Percentiles rank a stretch among this genome's conserved stretches.
phyloP scores from a whole-genome alignment of 2,329 filamentous ascomycete species.

The Berkeleyomyces basicola region DNA sequence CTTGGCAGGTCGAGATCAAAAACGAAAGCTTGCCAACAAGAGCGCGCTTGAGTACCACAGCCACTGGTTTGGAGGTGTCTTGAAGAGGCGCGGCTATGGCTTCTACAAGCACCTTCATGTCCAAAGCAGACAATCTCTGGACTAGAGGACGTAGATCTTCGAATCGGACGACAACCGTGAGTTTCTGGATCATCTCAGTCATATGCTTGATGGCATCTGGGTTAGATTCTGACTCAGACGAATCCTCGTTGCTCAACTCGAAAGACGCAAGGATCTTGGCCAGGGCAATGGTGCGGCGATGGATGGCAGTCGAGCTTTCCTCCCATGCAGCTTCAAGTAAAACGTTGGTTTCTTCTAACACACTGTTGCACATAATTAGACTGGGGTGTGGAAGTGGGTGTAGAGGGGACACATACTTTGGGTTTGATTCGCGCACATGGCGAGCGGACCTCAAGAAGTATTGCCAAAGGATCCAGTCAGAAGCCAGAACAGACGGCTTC shows the following conservation, averaged over 20 bases:
- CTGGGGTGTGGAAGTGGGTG: too few species aligned
- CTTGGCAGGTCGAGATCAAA: slow-evolving; percentile 34
- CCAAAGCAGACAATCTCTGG: slow-evolving; percentile 3
- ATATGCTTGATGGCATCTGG: slow-evolving; percentile 4
- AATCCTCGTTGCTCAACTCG: slow-evolving; percentile 16
- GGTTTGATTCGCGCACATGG: slow-evolving; percentile 4
- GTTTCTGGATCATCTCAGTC: slow-evolving; percentile 10
- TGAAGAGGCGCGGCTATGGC: slow-evolving; percentile 23
- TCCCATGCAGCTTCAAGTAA: slow-evolving; percentile 20
- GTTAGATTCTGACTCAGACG: neutral
- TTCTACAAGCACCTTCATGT: slow-evolving; percentile 15
- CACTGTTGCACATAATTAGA: slow-evolving; percentile 15
- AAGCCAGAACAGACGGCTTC: slow-evolving; percentile 27
- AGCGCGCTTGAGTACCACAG: slow-evolving; percentile 6
- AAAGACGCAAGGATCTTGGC: slow-evolving; percentile 25
- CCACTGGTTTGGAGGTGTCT: slow-evolving; percentile 21
- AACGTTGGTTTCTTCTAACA: slow-evolving; percentile 17
- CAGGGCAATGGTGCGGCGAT: slow-evolving; percentile 24
- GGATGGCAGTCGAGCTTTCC: slow-evolving; percentile 22
- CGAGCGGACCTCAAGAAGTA: slow-evolving; percentile 20
- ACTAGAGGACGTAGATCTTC: slow-evolving; percentile 13
- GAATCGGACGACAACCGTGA: slow-evolving; percentile 9
- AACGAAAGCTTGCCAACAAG: slow-evolving; percentile 11
- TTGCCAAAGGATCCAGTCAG: slow-evolving; percentile 26
- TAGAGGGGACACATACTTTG: slow-evolving; percentile 11